Evolutionary conservation across 148 eudicot species (phyloP).

Genomic region (Amaranthus palmeri): DNA sequence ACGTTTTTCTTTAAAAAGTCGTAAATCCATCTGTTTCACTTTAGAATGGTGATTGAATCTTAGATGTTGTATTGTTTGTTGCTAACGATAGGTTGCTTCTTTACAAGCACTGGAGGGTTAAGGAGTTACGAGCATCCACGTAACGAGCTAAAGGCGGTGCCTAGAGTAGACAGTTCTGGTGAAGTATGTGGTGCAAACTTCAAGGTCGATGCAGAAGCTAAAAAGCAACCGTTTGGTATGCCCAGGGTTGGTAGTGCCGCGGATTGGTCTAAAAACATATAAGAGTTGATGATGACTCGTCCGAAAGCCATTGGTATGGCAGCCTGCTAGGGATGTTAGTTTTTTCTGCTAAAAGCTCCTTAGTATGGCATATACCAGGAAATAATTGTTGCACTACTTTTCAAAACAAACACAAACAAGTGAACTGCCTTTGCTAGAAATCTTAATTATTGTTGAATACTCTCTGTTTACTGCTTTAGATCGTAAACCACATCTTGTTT

Average conservation of each 20-base stretch:
- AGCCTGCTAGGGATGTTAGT: not conserved
- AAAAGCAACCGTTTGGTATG: conserved; percentile 49
- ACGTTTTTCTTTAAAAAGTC: not conserved
- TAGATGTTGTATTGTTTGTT: not conserved
- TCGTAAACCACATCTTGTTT: conserved; percentile 19
- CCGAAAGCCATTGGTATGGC: not conserved
- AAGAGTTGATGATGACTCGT: not conserved
- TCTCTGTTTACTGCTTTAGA: conserved; percentile 32
- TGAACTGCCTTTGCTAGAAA: not conserved
- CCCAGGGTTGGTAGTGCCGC: conserved; percentile 89
- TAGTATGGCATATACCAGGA: conserved; percentile 1
- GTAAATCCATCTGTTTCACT: not conserved
- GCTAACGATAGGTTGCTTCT: conserved; percentile 60
- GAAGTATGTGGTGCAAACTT: conserved; percentile 71
- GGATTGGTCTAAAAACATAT: conserved; percentile 70
- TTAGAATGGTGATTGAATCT: not conserved
- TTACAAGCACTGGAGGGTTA: conserved; percentile 71
- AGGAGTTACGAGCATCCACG: conserved; percentile 79
- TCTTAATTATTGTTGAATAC: conserved; percentile 19
- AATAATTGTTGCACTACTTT: conserved; percentile 2
- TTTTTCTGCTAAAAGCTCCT: not conserved
- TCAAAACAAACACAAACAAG: not conserved
- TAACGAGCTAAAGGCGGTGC: conserved; percentile 71
- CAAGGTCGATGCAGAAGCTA: conserved; percentile 61
- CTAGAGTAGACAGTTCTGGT: conserved; percentile 85